Conservation (phyloP, 495 filamentous ascomycete genomes). For the Pseudoneurospora amorphoporcata region DNA sequence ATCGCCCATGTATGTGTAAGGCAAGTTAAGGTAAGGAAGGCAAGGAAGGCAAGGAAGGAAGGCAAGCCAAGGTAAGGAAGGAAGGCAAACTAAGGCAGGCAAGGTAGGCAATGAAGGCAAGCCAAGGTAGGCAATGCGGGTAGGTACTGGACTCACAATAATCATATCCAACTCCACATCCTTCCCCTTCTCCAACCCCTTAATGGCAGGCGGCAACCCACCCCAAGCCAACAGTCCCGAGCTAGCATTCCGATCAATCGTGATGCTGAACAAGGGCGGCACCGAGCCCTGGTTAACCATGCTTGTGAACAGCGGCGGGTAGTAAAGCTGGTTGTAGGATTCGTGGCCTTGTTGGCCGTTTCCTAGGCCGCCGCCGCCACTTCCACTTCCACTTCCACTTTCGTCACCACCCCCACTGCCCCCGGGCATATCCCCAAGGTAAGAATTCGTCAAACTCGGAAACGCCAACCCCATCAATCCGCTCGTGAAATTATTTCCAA, state of each 20-base stretch:
- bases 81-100: no score
- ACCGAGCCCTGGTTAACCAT: conserved; percentile 45
- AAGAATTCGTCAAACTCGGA: conserved; percentile 41
- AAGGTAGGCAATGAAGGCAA: no score
- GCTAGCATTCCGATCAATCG: conserved; percentile 30
- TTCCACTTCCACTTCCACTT: background rate
- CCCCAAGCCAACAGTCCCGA: conserved; percentile 44
- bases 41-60: no score
- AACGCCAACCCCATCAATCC: conserved; percentile 56
- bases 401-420: background rate
- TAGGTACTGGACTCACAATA: conserved; percentile 15
- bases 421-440: conserved; percentile 1
- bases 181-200: conserved; percentile 17
- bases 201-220: conserved; percentile 28
- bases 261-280: conserved; percentile 46
- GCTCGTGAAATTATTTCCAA: conserved; percentile 36
- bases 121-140: no score
- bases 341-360: conserved; percentile 16
- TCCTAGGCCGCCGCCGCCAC: conserved; percentile 3
- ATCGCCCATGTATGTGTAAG: no score
- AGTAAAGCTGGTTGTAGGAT: conserved; percentile 26
- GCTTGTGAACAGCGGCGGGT: conserved; percentile 47
- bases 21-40: no score
- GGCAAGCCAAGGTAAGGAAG: no score
- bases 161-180: conserved; percentile 27